Conservation (phyloP, 306 rosid genomes). For the Trifolium repens region DNA sequence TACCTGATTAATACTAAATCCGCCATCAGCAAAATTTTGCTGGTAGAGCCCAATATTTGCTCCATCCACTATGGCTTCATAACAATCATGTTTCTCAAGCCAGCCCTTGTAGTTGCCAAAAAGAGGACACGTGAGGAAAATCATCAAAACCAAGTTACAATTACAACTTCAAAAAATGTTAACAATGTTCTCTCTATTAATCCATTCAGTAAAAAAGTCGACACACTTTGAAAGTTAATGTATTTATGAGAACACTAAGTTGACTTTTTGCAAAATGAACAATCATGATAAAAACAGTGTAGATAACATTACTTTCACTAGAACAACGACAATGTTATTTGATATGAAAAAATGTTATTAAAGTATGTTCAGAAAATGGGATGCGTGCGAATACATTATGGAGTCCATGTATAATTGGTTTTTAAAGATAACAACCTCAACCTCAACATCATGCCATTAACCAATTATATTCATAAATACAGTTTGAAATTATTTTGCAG, state of each 20-base stretch:
- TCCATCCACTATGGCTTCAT: slow-evolving; percentile 83
- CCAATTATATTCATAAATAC: neutral
- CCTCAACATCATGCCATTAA: neutral
- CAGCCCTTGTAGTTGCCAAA: slow-evolving; percentile 55
- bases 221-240: neutral
- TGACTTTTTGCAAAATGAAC: neutral
- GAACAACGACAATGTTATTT: neutral
- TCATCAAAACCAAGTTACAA: slow-evolving; percentile 29
- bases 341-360: neutral
- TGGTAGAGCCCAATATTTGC: slow-evolving; percentile 93
- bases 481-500: neutral
- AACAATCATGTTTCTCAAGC: slow-evolving; percentile 63
- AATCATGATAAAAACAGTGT: neutral
- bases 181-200: neutral
- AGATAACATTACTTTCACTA: neutral
- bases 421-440: neutral
- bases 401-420: neutral
- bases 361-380: neutral
- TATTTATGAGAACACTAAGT: neutral
- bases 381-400: neutral
- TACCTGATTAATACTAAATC: slow-evolving; percentile 88
- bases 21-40: slow-evolving; percentile 93
- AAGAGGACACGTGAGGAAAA: neutral
- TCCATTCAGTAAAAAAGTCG: neutral
- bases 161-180: neutral